Conservation (phyloP, 129 eudicot genomes). For the Tanacetum coccineum region DNA sequence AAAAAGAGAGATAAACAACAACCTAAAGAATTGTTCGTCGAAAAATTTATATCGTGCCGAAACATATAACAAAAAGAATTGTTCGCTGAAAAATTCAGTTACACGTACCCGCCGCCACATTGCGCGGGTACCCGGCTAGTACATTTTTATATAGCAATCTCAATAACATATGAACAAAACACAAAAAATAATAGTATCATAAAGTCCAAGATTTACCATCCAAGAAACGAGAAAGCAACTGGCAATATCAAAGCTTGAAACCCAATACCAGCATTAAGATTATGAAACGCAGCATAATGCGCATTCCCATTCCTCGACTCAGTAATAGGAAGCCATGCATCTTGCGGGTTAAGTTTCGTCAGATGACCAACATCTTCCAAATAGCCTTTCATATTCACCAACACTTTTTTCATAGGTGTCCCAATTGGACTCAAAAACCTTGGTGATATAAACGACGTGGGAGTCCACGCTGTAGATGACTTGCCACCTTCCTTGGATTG, state of each 20-base stretch:
- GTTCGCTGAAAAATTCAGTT: no score
- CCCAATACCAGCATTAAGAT: conserved; percentile 88
- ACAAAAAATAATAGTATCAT: no score
- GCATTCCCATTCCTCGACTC: conserved; percentile 93
- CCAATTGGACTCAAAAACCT: conserved; percentile 91
- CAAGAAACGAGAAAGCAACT: conserved; percentile 91
- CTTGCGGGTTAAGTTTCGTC: conserved; percentile 92
- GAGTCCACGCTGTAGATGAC: conserved; percentile 70
- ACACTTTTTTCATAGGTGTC: conserved; percentile 87
- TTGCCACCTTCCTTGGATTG: conserved; percentile 52
- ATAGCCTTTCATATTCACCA: conserved; percentile 83
- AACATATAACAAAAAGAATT: no score
- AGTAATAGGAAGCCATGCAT: conserved; percentile 98
- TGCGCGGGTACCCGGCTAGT: no score
- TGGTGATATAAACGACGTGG: conserved; percentile 87
- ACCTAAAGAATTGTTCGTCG: no score
- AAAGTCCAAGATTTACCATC: conserved; percentile 51
- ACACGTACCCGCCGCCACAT: no score
- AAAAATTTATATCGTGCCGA: no score
- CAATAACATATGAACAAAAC: background rate
- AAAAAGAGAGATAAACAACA: no score
- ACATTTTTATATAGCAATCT: no score
- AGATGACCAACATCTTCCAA: conserved; percentile 91
- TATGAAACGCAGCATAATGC: conserved; percentile 94
- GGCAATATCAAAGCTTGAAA: conserved; percentile 90